Evolutionary conservation across 2,329 filamentous ascomycete genomes (phyloP), one percentile per base, ranked within the genome.

Genomic region (Arthroderma sp.): DNA sequence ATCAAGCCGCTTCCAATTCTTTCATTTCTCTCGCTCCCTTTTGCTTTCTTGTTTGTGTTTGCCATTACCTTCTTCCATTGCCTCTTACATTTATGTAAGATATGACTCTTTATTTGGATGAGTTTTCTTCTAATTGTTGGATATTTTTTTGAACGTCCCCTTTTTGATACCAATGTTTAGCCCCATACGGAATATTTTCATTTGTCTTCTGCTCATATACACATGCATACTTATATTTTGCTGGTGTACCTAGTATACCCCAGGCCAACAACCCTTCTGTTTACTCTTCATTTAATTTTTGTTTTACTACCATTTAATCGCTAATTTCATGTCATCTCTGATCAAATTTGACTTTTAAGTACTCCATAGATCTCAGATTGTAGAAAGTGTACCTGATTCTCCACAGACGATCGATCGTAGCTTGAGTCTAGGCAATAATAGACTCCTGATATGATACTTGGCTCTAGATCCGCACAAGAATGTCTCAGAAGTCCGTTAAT

Each of bases 1-100:
- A 17, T 5, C 15, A 9, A 15, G 15, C n/a, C n/a, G 9, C 23
- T 33, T 19, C 53, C 17, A 56, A 49, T 59, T 60, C 59, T 65
- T 59, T 59, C 54, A 56, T 60, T 59, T 57, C 41, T 53, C 57
- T 59, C n/a, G n/a, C n/a, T 38, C 61, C 47, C 44, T 59, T 57
- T 62, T 54, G 56, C 58, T 61, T 54, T 56, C 55, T 56, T 54
- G 15, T 62, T 58, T 58, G 37, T 61, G 28, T 56, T 62, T 56
- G 11, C 39, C 33, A 56, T 57, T 38, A 54, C 53, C 37, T 59
- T 60, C 51, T 61, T 57, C 39, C 57, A 58, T 61, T 43, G 59
- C 58, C 35, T 47, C 57, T 59, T 55, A 52, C 35, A 35, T 53
- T 25, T 39, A 37, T 57, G 43, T 54, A 44, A 44, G 35, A 33